Percentiles rank a stretch among this genome's conserved stretches.
Conservation (phyloP, 2,329 filamentous ascomycete genomes). For the Apiospora pterosperma region DNA sequence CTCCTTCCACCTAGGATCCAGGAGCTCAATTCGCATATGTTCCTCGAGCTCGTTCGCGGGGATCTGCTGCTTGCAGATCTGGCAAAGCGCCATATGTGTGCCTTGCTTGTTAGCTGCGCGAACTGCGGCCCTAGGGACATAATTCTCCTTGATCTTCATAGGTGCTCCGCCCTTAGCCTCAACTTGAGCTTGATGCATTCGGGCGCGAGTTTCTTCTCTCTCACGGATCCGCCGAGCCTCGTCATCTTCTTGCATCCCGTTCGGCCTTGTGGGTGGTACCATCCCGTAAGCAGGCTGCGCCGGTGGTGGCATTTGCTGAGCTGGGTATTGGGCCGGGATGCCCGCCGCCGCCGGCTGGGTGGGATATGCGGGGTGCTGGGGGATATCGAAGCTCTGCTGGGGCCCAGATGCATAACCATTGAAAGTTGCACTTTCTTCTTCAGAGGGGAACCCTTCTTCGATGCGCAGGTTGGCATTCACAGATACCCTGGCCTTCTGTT, state of each 20-base stretch:
- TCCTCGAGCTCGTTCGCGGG: constrained; percentile 84
- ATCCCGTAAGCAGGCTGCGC: constrained; percentile 31
- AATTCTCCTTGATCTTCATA: constrained; percentile 92
- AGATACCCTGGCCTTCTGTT: constrained; percentile 90
- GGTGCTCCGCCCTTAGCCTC: constrained; percentile 67
- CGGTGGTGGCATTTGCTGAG: constrained; percentile 34
- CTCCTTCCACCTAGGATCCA: constrained; percentile 94
- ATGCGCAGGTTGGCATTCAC: constrained; percentile 79
- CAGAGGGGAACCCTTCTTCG: constrained; percentile 90
- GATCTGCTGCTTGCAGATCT: constrained; percentile 89
- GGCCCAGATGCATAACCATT: constrained; percentile 39
- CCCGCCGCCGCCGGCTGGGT: constrained; percentile 21
- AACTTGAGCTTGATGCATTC: constrained; percentile 74
- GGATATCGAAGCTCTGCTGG: constrained; percentile 38
- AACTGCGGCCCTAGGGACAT: constrained; percentile 79
- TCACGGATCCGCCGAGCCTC: constrained; percentile 63
- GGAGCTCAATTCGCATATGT: constrained; percentile 91
- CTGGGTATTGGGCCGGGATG: constrained; percentile 18
- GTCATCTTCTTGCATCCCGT: constrained; percentile 54
- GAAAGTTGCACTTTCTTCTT: constrained; percentile 57
- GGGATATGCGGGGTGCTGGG: constrained; percentile 40
- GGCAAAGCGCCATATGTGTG: constrained; percentile 72
- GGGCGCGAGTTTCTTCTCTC: constrained; percentile 54
- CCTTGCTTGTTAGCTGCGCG: constrained; percentile 64
- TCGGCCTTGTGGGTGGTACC: constrained; percentile 27